Evolutionary conservation across 305 asterid species (phyloP).

Genomic region (Salvia sclarea): DNA sequence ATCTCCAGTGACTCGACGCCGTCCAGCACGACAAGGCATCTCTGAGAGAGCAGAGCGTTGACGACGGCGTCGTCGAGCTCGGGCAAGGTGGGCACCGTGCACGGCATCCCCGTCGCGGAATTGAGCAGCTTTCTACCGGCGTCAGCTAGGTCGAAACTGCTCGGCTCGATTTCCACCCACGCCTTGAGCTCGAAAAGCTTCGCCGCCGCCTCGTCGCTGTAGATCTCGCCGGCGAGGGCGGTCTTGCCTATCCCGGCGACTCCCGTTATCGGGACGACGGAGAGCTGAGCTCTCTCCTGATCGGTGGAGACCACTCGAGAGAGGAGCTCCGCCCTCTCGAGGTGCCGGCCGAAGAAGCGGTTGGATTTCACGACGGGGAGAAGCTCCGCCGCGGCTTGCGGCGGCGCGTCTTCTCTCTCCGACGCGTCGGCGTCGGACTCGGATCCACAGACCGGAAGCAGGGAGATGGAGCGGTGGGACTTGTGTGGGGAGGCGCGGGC

Average conservation of each 20-base stretch:
- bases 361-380: background rate
- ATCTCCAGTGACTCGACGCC: background rate
- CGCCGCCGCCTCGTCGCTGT: background rate
- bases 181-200: slow-evolving; percentile 17
- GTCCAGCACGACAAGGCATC: slow-evolving; percentile 12
- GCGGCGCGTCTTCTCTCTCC: background rate
- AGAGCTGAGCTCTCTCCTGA: background rate
- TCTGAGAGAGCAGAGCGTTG: background rate
- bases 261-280: background rate
- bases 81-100: background rate
- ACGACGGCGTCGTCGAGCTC: slow-evolving; percentile 1
- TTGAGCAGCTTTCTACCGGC: background rate
- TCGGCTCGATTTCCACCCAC: slow-evolving; percentile 15
- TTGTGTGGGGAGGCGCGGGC: too few relatives aligned
- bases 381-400: background rate
- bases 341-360: background rate
- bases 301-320: background rate
- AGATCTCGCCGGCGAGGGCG: background rate
- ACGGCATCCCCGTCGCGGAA: slow-evolving; percentile 16
- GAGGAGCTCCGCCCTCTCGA: background rate
- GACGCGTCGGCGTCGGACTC: slow-evolving; percentile 6
- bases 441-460: background rate
- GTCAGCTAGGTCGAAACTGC: too few relatives aligned
- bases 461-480: background rate
- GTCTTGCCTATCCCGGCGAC: slow-evolving; percentile 12